phyloP scores from a whole-genome alignment of 768 basidiomycete species.

The Polyporus arcularius region DNA sequence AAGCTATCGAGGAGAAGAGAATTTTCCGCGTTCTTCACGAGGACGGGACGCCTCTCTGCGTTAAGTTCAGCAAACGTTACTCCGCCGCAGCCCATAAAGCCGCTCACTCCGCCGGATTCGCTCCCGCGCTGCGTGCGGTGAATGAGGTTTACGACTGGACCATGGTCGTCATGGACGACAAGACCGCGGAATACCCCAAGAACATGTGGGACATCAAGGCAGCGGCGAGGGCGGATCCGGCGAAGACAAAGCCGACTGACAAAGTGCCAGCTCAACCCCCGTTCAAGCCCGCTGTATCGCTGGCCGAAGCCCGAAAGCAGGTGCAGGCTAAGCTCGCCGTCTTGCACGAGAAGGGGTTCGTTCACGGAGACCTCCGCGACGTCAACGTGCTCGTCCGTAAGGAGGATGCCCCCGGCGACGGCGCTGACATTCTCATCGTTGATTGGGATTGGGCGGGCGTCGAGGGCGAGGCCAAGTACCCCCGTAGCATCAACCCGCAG shows the following conservation, averaged over 20 bases:
- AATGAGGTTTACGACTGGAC: slow-evolving; percentile 3
- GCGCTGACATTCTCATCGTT: neutral
- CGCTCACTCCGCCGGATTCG: neutral
- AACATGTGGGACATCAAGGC: neutral
- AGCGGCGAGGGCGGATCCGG: neutral
- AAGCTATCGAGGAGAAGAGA: neutral
- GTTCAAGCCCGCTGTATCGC: neutral
- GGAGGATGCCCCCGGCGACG: neutral
- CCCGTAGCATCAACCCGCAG: neutral
- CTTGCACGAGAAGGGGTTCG: neutral
- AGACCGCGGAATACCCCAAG: neutral
- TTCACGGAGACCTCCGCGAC: slow-evolving; percentile 4
- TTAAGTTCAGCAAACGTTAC: slow-evolving; percentile 5
- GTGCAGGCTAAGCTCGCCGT: neutral
- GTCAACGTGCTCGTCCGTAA: slow-evolving; percentile 6
- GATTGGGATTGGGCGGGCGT: slow-evolving; percentile 5
- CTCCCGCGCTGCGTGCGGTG: slow-evolving; percentile 1
- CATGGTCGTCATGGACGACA: slow-evolving; percentile 10
- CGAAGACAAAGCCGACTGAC: neutral
- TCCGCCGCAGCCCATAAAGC: neutral
- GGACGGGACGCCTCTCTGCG: neutral
- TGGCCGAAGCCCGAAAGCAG: neutral
- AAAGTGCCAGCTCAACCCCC: neutral
- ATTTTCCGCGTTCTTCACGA: neutral
- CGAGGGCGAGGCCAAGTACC: neutral